A percentile compares a stretch with the other conserved stretches of the same genome.
Evolutionary conservation across 2,329 filamentous ascomycete genomes (phyloP).

Genomic region (Clonostachys sp.): DNA sequence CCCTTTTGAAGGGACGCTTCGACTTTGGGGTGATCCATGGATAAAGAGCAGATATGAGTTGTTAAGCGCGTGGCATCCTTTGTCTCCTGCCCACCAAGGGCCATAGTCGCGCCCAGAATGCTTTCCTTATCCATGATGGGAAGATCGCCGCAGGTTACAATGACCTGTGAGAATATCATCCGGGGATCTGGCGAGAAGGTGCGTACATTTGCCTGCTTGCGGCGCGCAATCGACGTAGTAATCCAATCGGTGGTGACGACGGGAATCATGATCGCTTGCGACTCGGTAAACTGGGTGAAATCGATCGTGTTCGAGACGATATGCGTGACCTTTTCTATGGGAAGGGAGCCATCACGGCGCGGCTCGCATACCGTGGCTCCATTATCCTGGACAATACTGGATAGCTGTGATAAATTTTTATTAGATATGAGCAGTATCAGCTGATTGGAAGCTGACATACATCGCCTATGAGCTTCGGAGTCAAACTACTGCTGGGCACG

Average conservation of each 20-base stretch:
- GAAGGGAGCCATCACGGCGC: conserved; percentile 41
- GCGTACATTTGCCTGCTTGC: conserved; percentile 70
- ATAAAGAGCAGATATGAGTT: conserved; percentile 85
- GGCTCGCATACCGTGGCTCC: conserved; percentile 44
- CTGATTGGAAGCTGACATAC: conserved; percentile 14
- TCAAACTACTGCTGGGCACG: conserved; percentile 33
- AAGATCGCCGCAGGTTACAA: conserved; percentile 78
- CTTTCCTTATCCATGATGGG: conserved; percentile 85
- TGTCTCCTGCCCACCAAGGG: conserved; percentile 80
- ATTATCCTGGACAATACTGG: conserved; percentile 37
- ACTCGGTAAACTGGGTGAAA: conserved; percentile 79
- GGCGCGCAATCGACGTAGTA: conserved; percentile 60
- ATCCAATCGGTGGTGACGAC: conserved; percentile 85
- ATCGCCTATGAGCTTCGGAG: conserved; percentile 33
- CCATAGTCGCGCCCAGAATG: conserved; percentile 83
- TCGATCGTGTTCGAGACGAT: conserved; percentile 73
- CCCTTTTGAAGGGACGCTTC: conserved; percentile 57
- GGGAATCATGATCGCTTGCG: conserved; percentile 73
- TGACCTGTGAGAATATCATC: conserved; percentile 83
- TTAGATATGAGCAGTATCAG: not conserved
- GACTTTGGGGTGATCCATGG: conserved; percentile 70
- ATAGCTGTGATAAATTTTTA: conserved; percentile 25
- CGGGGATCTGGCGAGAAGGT: conserved; percentile 88
- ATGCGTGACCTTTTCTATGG: conserved; percentile 45
- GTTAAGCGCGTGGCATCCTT: conserved; percentile 67